Evolutionary conservation across 192 early-diverging fungal genomes (phyloP).

Genomic region (Coemansia sp.): DNA sequence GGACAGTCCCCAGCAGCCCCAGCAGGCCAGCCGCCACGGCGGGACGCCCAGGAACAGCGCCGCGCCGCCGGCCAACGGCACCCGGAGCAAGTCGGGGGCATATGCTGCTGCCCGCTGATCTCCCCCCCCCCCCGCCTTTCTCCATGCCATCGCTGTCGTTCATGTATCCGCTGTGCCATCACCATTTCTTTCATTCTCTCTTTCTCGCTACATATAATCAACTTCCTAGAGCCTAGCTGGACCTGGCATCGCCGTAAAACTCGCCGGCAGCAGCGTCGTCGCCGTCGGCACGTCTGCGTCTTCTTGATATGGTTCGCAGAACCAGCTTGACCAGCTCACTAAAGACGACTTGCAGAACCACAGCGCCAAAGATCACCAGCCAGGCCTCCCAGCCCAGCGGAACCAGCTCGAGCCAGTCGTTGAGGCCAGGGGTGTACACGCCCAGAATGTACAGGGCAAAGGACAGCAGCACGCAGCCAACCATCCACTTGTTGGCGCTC

Average conservation of each 20-base stretch:
- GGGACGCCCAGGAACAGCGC: too few species aligned
- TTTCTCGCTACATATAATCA: neutral
- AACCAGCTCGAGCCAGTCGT: constrained; percentile 53
- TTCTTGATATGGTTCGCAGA: constrained; percentile 38
- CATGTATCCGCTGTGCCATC: constrained; percentile 29
- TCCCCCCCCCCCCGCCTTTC: too few species aligned
- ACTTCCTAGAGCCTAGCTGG: too few species aligned
- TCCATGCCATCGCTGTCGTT: constrained; percentile 15
- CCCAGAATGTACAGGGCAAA: constrained; percentile 69
- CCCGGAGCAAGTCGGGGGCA: constrained; percentile 13
- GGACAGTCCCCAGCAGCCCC: constrained; percentile 5
- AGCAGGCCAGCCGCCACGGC: neutral
- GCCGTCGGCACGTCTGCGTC: too few species aligned
- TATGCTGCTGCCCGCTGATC: too few species aligned
- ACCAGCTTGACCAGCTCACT: constrained; percentile 59
- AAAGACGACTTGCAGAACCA: constrained; percentile 50
- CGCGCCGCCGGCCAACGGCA: constrained; percentile 9
- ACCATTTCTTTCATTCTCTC: neutral
- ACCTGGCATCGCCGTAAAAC: too few species aligned
- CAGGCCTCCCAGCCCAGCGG: constrained; percentile 57
- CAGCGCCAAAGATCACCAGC: constrained; percentile 58
- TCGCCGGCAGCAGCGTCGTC: too few species aligned
- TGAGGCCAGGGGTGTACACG: constrained; percentile 67
- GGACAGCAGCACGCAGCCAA: constrained; percentile 66
- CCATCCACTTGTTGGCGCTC: constrained; percentile 73